Percentiles rank a stretch among this genome's conserved stretches.
phyloP scores from a whole-genome alignment of 1,284 basidiomycete species.

The Puccinia novopanici region DNA sequence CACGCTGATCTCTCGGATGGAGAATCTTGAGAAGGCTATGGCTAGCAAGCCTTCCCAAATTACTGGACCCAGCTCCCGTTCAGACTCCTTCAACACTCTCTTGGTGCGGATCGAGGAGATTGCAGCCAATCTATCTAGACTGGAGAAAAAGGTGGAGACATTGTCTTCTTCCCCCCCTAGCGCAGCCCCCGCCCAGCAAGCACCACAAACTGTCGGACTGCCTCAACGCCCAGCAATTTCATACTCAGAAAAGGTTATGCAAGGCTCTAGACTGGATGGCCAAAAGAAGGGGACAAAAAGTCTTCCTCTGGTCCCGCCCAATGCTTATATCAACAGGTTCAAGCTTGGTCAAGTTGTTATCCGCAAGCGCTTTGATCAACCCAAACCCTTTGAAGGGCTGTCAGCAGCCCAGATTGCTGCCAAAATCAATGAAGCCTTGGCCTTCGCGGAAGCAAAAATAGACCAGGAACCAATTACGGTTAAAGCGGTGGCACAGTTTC shows the following conservation, averaged over 20 bases:
- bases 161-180: too few relatives aligned
- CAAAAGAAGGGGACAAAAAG: background rate
- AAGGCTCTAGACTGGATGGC: too few relatives aligned
- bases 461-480: background rate
- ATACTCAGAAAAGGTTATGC: background rate
- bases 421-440: background rate
- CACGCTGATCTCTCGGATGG: too few relatives aligned
- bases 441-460: background rate
- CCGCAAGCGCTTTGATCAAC: background rate
- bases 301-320: too few relatives aligned
- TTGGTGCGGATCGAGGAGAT: too few relatives aligned
- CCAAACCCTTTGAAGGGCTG: background rate
- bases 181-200: too few relatives aligned
- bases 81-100: too few relatives aligned
- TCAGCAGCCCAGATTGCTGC: background rate
- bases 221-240: background rate
- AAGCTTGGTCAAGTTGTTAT: background rate
- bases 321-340: background rate
- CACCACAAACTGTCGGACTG: too few relatives aligned
- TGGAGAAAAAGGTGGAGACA: too few relatives aligned
- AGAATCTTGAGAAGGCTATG: background rate
- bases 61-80: background rate
- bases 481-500: background rate
- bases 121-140: too few relatives aligned
- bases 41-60: background rate